Conservation (phyloP, 1,284 basidiomycete species). For the Apiotrichum laibachii region DNA sequence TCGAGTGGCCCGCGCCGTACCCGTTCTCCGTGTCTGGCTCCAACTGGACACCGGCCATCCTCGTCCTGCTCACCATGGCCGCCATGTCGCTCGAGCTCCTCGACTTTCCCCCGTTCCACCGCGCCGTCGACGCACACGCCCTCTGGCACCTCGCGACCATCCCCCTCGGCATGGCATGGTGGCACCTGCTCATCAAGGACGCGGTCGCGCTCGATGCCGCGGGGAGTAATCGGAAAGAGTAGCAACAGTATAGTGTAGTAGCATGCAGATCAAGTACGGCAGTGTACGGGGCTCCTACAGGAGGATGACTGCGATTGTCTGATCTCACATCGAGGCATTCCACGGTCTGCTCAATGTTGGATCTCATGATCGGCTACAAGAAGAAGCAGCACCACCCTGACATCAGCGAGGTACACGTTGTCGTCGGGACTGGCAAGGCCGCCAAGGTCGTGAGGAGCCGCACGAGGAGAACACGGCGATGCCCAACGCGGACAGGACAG, state of each 20-base stretch:
- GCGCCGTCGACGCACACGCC: conserved; percentile 87
- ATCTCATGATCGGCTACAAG: too few species aligned
- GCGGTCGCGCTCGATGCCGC: conserved; percentile 35
- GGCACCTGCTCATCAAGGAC: conserved; percentile 58
- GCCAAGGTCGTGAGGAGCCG: too few species aligned
- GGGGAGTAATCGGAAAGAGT: not conserved
- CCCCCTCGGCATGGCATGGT: conserved; percentile 79
- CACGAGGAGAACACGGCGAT: too few species aligned
- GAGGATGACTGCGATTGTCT: not conserved
- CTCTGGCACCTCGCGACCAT: conserved; percentile 90
- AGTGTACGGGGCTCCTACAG: too few species aligned
- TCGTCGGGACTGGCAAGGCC: too few species aligned
- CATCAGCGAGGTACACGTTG: too few species aligned
- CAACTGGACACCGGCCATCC: conserved; percentile 52
- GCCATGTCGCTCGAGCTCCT: conserved; percentile 83
- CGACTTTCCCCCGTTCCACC: conserved; percentile 78
- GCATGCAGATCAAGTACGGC: too few species aligned
- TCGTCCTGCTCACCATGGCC: conserved; percentile 68
- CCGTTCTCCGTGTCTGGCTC: conserved; percentile 30
- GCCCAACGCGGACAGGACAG: too few species aligned
- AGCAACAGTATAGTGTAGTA: too few species aligned
- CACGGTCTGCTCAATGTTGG: too few species aligned
- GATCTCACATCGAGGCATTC: too few species aligned
- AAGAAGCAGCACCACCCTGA: too few species aligned
- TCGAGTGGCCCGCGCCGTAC: conserved; percentile 29